These are phyloP conservation scores for Musa troglodytarum DNA, from an alignment of 176 grass and related monocot genomes.

Conservation along the genomic window DNA sequence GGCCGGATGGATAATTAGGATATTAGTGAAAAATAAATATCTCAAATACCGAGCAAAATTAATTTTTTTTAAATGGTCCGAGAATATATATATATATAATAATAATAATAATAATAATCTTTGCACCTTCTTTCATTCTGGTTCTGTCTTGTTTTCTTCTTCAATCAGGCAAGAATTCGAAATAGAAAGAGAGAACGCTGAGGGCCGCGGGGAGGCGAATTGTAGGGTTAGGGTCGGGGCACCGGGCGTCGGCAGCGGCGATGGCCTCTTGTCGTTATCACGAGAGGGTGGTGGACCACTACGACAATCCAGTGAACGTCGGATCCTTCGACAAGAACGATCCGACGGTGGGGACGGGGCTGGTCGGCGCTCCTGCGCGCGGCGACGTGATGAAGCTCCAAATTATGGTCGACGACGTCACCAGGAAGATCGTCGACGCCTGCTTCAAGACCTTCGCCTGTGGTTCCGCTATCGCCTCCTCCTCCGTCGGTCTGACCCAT, in stretches of 20 bases:
- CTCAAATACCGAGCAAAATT: too few relatives aligned
- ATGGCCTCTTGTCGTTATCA: conserved; percentile 50
- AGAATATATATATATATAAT: too few relatives aligned
- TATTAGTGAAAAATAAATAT: too few relatives aligned
- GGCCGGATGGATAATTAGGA: too few relatives aligned
- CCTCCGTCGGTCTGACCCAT: conserved; percentile 60
- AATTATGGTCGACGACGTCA: conserved; percentile 73
- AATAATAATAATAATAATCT: too few relatives aligned
- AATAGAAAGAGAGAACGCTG: not conserved
- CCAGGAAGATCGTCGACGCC: conserved; percentile 90
- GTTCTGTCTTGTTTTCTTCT: too few relatives aligned
- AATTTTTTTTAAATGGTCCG: too few relatives aligned
- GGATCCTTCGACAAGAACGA: conserved; percentile 93
- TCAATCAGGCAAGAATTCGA: not conserved
- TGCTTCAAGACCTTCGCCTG: conserved; percentile 99
- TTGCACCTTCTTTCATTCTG: too few relatives aligned
- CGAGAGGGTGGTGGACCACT: conserved; percentile 97
- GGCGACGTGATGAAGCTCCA: conserved; percentile 99
- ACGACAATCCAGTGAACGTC: conserved; percentile 92
- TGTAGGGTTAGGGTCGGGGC: not conserved
- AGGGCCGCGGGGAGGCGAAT: not conserved
- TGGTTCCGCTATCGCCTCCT: conserved; percentile 93
- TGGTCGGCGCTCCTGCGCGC: conserved; percentile 91
- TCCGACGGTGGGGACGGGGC: conserved; percentile 76
- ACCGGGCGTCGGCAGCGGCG: conserved; percentile 8